Evolutionary conservation across 495 filamentous ascomycete genomes (phyloP).

Genomic region (Aspergillus indologenus): DNA sequence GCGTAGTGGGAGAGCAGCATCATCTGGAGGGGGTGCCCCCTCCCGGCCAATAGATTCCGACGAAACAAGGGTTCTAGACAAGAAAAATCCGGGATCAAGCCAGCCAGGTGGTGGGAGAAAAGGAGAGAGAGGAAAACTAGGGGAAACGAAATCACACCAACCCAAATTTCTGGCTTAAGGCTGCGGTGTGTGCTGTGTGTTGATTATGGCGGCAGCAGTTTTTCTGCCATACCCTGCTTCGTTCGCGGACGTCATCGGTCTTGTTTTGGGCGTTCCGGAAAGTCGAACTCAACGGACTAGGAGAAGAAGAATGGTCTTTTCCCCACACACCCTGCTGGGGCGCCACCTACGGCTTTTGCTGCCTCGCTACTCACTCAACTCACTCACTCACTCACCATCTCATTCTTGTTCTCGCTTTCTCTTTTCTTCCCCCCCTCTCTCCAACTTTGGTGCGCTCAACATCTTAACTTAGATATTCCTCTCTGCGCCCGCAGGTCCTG

Average conservation of each 20-base stretch:
- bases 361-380: constrained; percentile 13
- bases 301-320: constrained; percentile 22
- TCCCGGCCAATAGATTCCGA: constrained; percentile 26
- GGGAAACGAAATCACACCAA: no score
- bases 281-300: constrained; percentile 18
- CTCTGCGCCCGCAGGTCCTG: neutral
- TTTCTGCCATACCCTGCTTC: constrained; percentile 21
- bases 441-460: neutral
- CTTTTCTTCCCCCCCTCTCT: constrained; percentile 17
- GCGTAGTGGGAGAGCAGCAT: constrained; percentile 4
- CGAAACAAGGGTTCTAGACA: constrained; percentile 23
- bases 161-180: neutral
- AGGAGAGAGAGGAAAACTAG: no score
- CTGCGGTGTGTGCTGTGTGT: neutral
- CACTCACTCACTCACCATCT: constrained; percentile 1
- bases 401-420: constrained; percentile 8
- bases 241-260: constrained; percentile 40
- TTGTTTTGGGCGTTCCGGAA: constrained; percentile 35
- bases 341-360: constrained; percentile 27
- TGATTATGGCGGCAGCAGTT: neutral
- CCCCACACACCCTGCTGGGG: constrained; percentile 33
- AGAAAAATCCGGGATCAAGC: constrained; percentile 18
- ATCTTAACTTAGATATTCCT: constrained; percentile 16
- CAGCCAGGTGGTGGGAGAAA: no score
- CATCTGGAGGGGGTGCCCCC: constrained; percentile 20